phyloP scores from a whole-genome alignment of 169 alveolate species.

The Plasmodium knowlesi region DNA sequence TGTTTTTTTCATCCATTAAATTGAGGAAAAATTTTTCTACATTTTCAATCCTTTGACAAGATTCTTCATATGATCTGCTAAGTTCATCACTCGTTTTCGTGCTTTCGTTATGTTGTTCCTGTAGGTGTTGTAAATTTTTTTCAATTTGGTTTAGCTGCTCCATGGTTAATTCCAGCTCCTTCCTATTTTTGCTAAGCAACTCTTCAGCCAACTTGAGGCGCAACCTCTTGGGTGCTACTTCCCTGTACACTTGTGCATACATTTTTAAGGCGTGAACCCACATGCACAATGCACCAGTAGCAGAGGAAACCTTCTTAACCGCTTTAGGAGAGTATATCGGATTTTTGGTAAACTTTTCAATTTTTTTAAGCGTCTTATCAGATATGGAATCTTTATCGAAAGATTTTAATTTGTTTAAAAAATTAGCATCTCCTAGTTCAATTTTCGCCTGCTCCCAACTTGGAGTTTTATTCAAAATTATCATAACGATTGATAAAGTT shows the following conservation, averaged over 20 bases:
- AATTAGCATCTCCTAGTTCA: slow-evolving; percentile 94
- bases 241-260: slow-evolving; percentile 95
- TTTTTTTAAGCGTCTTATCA: slow-evolving; percentile 88
- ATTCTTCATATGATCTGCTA: slow-evolving; percentile 70
- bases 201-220: slow-evolving; percentile 91
- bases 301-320: slow-evolving; percentile 91
- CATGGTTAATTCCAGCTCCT: slow-evolving; percentile 89
- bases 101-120: slow-evolving; percentile 81
- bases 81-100: slow-evolving; percentile 81
- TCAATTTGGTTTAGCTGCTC: slow-evolving; percentile 78
- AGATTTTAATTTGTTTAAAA: slow-evolving; percentile 90
- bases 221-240: slow-evolving; percentile 97
- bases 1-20: slow-evolving; percentile 59
- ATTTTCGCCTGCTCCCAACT: slow-evolving; percentile 95
- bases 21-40: slow-evolving; percentile 67
- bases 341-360: slow-evolving; percentile 90
- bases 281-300: slow-evolving; percentile 95
- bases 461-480: slow-evolving; percentile 92
- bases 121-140: slow-evolving; percentile 74
- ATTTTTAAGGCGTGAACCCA: slow-evolving; percentile 97
- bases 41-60: slow-evolving; percentile 68
- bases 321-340: slow-evolving; percentile 91
- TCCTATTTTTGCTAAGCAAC: slow-evolving; percentile 88
- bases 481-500: slow-evolving; percentile 95
- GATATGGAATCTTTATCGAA: slow-evolving; percentile 93